Base-by-base conservation (phyloP, 352 stramenopile species). In the Hyaloperonospora arabidopsidis region DNA sequence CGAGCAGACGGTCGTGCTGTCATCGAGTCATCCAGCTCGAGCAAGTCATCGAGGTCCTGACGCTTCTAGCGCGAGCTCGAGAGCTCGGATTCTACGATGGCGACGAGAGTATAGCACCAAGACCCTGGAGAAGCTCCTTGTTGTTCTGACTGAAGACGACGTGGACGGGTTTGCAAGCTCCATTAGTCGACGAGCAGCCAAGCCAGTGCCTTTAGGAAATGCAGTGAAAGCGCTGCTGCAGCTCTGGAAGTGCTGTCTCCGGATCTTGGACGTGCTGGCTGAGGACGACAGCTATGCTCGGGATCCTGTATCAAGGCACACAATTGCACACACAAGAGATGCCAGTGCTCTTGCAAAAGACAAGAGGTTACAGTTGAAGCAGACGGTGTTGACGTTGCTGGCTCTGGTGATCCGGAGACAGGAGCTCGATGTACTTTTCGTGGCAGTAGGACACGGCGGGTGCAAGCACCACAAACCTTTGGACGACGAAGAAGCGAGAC, bases 381-480 rank as follows among this genome's bases (percentile, higher is more conserved):
- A 64, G n/a, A 50, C 72, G 2, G 58, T 61, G 19, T 47, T 79
- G 22, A 54, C 49, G 17, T 49, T 89, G 34, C 34, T 84, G 8
- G 45, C 62, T 12, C 41, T 76, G 19, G 67, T 87, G 22, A 57
- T 81, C 32, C 67, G 70, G 45, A 67, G 72, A 45, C 64, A 69
- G 13, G 74, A 86, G 52, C 74, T 89, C 45, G 79, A 89, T 46
- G 61, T 71, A 2, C 56, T 83, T 25, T 52, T 89, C 40, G 67
- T 86, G 49, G 62, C 74, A 1, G 59, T 74, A 23, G 70, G 65
- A 1, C 67, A 68, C 29, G 74, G 79, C 44, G 74, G 67, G 13
- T 89, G 79, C 55, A 73, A 70, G 35, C 50, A 44, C 1, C 73
- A 83, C 60, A 74, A 81, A 50, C 65, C 67, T 10, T 52, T 56